These are phyloP conservation scores for Trypanosoma scelopori DNA, from an alignment of 208 protist species.

Conservation along the genomic window DNA sequence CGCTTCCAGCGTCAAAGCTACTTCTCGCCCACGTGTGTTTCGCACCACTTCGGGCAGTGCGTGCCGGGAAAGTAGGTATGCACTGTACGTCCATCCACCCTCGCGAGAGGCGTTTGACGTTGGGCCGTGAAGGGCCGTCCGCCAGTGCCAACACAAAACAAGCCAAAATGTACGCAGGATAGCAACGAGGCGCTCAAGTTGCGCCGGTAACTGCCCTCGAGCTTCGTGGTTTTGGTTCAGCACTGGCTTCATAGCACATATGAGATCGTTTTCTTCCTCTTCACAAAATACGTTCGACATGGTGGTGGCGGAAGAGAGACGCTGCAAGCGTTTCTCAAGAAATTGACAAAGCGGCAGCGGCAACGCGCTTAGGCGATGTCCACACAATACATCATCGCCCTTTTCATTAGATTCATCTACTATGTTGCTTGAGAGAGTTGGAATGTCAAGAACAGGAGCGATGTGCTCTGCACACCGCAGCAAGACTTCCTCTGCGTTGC, in stretches of 20 bases:
- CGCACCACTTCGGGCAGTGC: conserved; percentile 42
- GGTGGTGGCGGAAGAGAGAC: background rate
- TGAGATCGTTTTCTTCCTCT: conserved; percentile 18
- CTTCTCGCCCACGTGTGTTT: conserved; percentile 27
- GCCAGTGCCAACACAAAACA: conserved; percentile 18
- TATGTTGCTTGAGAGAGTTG: background rate
- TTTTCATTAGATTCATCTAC: background rate
- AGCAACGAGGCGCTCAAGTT: conserved; percentile 5
- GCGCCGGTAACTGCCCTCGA: background rate
- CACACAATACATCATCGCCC: no score
- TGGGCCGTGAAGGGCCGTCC: background rate
- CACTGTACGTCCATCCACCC: conserved; percentile 42
- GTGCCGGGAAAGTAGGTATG: conserved; percentile 48
- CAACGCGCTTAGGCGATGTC: background rate
- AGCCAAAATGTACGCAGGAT: conserved; percentile 22
- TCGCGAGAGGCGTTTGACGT: background rate
- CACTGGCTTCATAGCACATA: background rate
- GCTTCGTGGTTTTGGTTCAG: background rate
- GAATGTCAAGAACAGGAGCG: background rate
- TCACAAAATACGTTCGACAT: background rate
- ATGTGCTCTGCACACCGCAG: conserved; percentile 6
- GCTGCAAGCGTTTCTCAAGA: conserved; percentile 10
- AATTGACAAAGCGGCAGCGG: conserved; percentile 18
- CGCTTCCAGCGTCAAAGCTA: conserved; percentile 38
- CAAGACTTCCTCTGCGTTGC: conserved; percentile 4